A percentile compares a stretch with the other conserved stretches of the same genome.
phyloP scores from a whole-genome alignment of 2,329 filamentous ascomycete genomes.

The Fusarium duplospermum region DNA sequence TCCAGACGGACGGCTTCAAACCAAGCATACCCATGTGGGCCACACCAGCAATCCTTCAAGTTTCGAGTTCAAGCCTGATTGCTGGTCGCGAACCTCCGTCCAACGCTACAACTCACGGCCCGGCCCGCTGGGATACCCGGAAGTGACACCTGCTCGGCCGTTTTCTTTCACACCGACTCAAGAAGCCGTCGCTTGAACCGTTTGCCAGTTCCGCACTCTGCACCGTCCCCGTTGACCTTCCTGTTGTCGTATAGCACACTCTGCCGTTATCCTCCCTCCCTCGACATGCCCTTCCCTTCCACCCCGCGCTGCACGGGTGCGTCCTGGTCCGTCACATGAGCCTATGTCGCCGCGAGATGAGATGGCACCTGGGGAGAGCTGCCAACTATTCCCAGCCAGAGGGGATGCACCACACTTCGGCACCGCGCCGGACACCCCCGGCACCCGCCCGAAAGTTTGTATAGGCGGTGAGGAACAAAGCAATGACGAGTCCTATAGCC shows the following conservation, averaged over 20 bases:
- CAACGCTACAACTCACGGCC: slow-evolving; percentile 41
- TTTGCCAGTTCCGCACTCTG: slow-evolving; percentile 16
- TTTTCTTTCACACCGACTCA: slow-evolving; percentile 37
- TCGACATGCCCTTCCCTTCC: slow-evolving; percentile 4
- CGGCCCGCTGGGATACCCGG: slow-evolving; percentile 43
- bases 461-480: slow-evolving; percentile 43
- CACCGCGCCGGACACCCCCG: slow-evolving; percentile 31
- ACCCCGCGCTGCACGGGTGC: slow-evolving; percentile 32
- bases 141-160: slow-evolving; percentile 17
- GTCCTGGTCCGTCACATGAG: slow-evolving; percentile 43
- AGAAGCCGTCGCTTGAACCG: slow-evolving; percentile 15
- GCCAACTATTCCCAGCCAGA: slow-evolving; percentile 12
- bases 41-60: slow-evolving; percentile 30
- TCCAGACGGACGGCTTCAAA: slow-evolving; percentile 21
- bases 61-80: slow-evolving; percentile 14
- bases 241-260: slow-evolving; percentile 14
- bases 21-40: slow-evolving; percentile 28
- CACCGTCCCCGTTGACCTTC: slow-evolving; percentile 8
- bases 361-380: slow-evolving; percentile 29
- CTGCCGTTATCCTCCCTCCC: slow-evolving; percentile 17
- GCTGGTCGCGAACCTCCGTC: slow-evolving; percentile 8
- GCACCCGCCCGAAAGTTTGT: slow-evolving; percentile 33
- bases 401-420: slow-evolving; percentile 25
- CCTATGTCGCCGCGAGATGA: slow-evolving; percentile 37
- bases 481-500: slow-evolving; percentile 26